Conservation (phyloP, 371 early-diverging fungal species). For the Catenaria anguillulae region DNA sequence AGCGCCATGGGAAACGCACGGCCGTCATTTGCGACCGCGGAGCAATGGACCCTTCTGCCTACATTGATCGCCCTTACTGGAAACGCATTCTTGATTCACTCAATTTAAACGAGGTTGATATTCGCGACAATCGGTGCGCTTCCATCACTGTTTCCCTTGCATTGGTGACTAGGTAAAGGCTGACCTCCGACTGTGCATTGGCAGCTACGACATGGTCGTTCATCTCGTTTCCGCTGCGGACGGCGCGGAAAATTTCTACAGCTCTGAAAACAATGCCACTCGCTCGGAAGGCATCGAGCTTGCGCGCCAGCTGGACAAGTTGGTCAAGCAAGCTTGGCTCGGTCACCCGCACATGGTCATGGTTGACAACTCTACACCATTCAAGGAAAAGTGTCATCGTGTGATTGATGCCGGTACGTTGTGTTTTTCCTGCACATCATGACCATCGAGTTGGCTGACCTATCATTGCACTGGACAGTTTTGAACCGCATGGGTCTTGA, state of each 20-base stretch:
- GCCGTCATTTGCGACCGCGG: conserved; percentile 25
- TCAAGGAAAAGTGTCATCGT: conserved; percentile 22
- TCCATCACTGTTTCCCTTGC: no score
- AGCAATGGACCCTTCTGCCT: conserved; percentile 15
- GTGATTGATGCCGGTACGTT: conserved; percentile 20
- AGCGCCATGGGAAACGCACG: conserved; percentile 15
- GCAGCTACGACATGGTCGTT: conserved; percentile 25
- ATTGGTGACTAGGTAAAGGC: no score
- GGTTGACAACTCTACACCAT: conserved; percentile 21
- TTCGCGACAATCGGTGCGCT: conserved; percentile 18
- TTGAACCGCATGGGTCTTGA: conserved; percentile 3
- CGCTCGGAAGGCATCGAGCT: conserved; percentile 24
- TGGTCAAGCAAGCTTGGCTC: conserved; percentile 20
- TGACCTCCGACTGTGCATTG: no score
- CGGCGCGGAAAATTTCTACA: conserved; percentile 25
- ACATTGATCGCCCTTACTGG: conserved; percentile 20
- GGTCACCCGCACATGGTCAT: conserved; percentile 12
- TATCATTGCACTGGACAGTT: background rate
- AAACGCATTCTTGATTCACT: conserved; percentile 18
- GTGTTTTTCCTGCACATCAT: background rate
- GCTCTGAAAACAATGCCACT: conserved; percentile 16
- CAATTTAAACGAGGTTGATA: conserved; percentile 15
- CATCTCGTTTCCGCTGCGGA: conserved; percentile 28
- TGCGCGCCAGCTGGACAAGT: conserved; percentile 19
- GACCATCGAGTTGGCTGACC: background rate